Evolutionary conservation across 139 green algal genomes (phyloP).

Genomic region (Trebouxia sp.): DNA sequence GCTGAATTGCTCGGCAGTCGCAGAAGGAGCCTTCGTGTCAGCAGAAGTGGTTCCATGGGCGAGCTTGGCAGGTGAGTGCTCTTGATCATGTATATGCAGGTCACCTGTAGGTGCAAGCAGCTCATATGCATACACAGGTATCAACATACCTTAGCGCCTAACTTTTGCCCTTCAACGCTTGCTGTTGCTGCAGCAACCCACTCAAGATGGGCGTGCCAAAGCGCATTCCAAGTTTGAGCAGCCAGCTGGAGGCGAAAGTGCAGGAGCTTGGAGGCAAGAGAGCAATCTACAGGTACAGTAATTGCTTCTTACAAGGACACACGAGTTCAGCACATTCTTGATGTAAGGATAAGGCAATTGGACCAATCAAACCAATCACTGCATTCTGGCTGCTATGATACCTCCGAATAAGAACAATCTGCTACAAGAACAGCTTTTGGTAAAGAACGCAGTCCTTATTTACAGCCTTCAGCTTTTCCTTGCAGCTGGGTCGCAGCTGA

Average conservation of each 20-base stretch:
- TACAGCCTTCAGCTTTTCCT: no score
- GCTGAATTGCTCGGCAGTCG: neutral
- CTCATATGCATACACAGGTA: neutral
- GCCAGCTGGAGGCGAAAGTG: constrained; percentile 56
- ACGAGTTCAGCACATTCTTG: no score
- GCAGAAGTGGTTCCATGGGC: neutral
- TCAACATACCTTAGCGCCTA: neutral
- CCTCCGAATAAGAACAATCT: no score
- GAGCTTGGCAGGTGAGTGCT: constrained; percentile 2
- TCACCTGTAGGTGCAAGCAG: neutral
- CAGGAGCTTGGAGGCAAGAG: constrained; percentile 56
- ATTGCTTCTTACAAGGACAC: neutral
- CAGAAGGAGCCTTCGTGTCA: neutral
- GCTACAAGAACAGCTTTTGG: no score
- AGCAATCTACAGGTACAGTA: constrained; percentile 68
- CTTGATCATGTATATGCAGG: neutral
- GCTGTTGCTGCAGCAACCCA: neutral
- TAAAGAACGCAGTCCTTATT: no score
- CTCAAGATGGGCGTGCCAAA: constrained; percentile 58
- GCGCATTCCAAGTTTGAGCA: constrained; percentile 45
- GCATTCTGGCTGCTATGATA: no score
- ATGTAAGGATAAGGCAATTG: no score
- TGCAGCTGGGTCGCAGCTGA: neutral
- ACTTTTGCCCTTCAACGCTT: neutral
- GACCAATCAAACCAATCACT: neutral